Evolutionary conservation across 1,284 basidiomycete genomes (phyloP).

Genomic region (Trichosporon ovoides): DNA sequence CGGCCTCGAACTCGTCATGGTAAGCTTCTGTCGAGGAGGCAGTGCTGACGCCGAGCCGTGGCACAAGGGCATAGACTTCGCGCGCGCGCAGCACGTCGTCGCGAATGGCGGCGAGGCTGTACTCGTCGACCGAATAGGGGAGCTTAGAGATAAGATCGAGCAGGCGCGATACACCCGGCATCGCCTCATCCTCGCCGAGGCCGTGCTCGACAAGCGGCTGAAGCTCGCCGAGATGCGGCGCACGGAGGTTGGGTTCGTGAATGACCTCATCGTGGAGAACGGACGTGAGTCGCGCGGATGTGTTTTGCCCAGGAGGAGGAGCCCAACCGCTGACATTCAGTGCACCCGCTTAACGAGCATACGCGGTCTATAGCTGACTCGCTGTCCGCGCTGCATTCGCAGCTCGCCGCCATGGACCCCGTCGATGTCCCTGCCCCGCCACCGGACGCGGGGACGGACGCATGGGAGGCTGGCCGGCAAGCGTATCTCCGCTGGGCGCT

Average conservation of each 20-base stretch:
- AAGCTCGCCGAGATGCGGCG: conserved; percentile 39
- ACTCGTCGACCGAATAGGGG: conserved; percentile 32
- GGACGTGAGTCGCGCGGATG: conserved; percentile 28
- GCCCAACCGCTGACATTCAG: conserved; percentile 21
- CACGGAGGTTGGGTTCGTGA: conserved; percentile 45
- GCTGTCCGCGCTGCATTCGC: conserved; percentile 29
- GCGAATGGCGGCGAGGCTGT: conserved; percentile 31
- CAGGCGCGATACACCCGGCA: conserved; percentile 38
- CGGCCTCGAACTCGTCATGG: conserved; percentile 25
- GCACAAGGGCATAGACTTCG: conserved; percentile 47
- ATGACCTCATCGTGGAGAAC: conserved; percentile 29
- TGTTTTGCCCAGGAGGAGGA: accelerated
- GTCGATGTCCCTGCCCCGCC: neutral
- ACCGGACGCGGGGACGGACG: conserved; percentile 10
- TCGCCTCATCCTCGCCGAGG: conserved; percentile 39
- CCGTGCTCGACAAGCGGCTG: conserved; percentile 36
- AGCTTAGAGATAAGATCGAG: conserved; percentile 42
- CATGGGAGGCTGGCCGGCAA: conserved; percentile 47
- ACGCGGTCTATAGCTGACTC: conserved; percentile 22
- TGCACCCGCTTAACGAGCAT: conserved; percentile 36
- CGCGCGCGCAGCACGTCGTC: conserved; percentile 41
- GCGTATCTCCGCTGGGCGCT: conserved; percentile 48
- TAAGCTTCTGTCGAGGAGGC: conserved; percentile 8
- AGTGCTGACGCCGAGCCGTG: conserved; percentile 39
- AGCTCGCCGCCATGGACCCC: neutral